phyloP scores from a whole-genome alignment of 495 filamentous ascomycete genomes.

The Elaphomyces granulatus region DNA sequence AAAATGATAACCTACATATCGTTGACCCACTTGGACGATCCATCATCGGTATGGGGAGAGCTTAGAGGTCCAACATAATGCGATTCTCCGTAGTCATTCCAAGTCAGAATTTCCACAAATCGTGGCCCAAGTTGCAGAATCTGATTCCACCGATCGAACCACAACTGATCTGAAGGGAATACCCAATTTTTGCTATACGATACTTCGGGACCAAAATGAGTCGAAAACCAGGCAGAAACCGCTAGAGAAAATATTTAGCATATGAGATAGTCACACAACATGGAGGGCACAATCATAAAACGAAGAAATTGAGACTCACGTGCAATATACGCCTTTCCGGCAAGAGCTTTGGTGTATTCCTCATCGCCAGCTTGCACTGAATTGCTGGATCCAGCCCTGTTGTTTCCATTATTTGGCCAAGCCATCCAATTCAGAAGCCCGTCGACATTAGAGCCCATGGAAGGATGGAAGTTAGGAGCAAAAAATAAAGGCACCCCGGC shows the following conservation, averaged over 20 bases:
- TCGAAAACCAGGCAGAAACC: conserved; percentile 31
- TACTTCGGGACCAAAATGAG: conserved; percentile 34
- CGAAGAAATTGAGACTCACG: conserved; percentile 20
- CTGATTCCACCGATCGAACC: conserved; percentile 43
- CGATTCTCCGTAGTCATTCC: conserved; percentile 60
- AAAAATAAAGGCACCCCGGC: conserved; percentile 38
- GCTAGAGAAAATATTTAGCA: too few species aligned
- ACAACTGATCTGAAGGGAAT: conserved; percentile 41
- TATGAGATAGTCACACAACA: too few species aligned
- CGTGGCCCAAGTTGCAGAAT: conserved; percentile 36
- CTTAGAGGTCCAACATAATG: conserved; percentile 37
- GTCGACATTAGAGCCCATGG: conserved; percentile 31
- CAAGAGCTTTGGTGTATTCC: conserved; percentile 33
- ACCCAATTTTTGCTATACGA: conserved; percentile 47
- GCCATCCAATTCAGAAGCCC: conserved; percentile 47
- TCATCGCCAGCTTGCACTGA: conserved; percentile 34
- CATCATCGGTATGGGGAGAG: conserved; percentile 41
- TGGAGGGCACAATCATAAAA: too few species aligned
- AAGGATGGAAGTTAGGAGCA: conserved; percentile 41
- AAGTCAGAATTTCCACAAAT: conserved; percentile 51
- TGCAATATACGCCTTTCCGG: conserved; percentile 39
- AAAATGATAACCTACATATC: conserved; percentile 32
- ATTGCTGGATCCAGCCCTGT: conserved; percentile 34
- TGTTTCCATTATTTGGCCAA: conserved; percentile 42
- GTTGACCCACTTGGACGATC: conserved; percentile 46